Evolutionary conservation across 2,329 filamentous ascomycete genomes (phyloP).

Genomic region (Trichoderma gracile): DNA sequence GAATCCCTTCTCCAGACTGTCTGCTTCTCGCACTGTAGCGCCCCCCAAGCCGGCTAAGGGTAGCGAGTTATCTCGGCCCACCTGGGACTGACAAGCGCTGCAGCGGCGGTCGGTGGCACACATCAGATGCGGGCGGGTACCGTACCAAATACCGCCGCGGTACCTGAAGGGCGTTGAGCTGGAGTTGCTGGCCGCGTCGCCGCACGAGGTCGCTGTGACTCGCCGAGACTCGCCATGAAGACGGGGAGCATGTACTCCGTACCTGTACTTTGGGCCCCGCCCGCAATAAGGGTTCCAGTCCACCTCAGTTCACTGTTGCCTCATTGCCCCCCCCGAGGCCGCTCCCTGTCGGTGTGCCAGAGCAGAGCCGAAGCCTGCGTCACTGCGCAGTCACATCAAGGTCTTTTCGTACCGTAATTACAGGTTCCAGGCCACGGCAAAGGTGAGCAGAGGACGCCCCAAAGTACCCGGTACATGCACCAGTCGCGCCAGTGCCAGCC

Average conservation of each 20-base stretch:
- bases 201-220: constrained; percentile 6
- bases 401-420: no score
- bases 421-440: no score
- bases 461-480: constrained; percentile 2
- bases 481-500: neutral
- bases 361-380: constrained; percentile 13
- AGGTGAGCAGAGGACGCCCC: no score
- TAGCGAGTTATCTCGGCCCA: neutral
- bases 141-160: constrained; percentile 15
- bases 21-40: neutral
- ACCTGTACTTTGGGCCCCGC: neutral
- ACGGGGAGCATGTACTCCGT: no score
- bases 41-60: neutral
- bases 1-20: neutral
- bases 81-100: constrained; percentile 2
- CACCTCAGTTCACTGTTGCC: constrained; percentile 8
- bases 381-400: constrained; percentile 13
- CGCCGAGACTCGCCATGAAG: neutral
- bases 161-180: neutral
- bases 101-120: constrained; percentile 6
- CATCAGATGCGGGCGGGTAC: constrained; percentile 19
- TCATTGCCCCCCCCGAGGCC: neutral
- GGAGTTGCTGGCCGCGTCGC: neutral
- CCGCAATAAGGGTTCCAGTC: neutral
- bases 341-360: constrained; percentile 16